phyloP scores from a whole-genome alignment of 306 rosid genomes.

The Acacia acuminata region DNA sequence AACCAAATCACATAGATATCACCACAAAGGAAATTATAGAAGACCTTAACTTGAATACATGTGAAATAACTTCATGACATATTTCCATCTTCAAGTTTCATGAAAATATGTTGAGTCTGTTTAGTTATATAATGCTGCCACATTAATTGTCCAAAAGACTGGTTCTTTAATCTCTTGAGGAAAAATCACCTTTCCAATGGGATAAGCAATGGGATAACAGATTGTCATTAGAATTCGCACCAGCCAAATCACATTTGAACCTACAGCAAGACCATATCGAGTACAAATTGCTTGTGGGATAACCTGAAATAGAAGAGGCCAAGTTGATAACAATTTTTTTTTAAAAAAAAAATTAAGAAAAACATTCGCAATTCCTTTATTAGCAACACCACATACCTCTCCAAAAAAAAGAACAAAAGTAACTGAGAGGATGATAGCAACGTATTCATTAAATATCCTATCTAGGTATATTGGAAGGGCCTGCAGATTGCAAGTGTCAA shows the following conservation, averaged over 20 bases:
- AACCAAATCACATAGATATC: not conserved
- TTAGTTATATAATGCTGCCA: slow-evolving; percentile 14
- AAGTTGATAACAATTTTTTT: not conserved
- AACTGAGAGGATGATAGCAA: slow-evolving; percentile 94
- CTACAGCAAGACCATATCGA: slow-evolving; percentile 96
- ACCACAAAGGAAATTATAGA: slow-evolving; percentile 13
- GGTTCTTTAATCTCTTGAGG: slow-evolving; percentile 1
- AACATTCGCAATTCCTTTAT: not conserved
- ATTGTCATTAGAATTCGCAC: slow-evolving; percentile 79
- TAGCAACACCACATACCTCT: slow-evolving; percentile 57
- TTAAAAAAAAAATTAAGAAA: not conserved
- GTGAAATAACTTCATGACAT: not conserved
- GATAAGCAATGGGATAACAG: slow-evolving; percentile 89
- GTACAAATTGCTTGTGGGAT: slow-evolving; percentile 97
- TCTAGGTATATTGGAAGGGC: slow-evolving; percentile 97
- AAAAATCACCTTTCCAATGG: slow-evolving; percentile 82
- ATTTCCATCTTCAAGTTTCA: not conserved
- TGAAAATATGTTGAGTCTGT: not conserved
- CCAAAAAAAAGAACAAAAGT: slow-evolving; percentile 91
- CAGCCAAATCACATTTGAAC: slow-evolving; percentile 82
- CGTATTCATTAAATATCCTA: slow-evolving; percentile 81
- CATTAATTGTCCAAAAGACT: slow-evolving; percentile 9
- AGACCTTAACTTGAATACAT: not conserved
- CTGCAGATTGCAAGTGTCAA: slow-evolving; percentile 61
- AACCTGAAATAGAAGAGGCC: slow-evolving; percentile 57